Evolutionary conservation across 768 basidiomycete species (phyloP).

Genomic region (Hygrocybe punicea): DNA sequence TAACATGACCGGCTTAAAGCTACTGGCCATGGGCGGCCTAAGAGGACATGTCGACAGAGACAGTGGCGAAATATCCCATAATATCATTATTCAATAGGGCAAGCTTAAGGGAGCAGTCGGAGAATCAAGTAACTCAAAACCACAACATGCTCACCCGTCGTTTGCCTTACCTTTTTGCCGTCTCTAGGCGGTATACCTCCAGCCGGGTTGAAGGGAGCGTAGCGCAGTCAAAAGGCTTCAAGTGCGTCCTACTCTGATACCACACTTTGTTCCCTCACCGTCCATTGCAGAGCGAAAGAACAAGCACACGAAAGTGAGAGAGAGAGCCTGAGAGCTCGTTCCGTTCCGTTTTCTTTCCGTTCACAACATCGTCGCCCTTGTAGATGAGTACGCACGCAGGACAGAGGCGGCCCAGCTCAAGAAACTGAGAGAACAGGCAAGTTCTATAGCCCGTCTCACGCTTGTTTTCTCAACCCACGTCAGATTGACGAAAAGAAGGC

Average conservation of each 20-base stretch:
- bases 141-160: slow-evolving; percentile 47
- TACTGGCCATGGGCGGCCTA: too few species aligned
- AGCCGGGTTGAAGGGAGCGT: slow-evolving; percentile 52
- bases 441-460: slow-evolving; percentile 15
- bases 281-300: slow-evolving; percentile 59
- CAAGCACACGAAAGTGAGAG: slow-evolving; percentile 55
- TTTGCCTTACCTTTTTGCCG: slow-evolving; percentile 36
- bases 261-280: slow-evolving; percentile 21
- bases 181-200: slow-evolving; percentile 39
- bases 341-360: too few species aligned
- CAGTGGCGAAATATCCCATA: too few species aligned
- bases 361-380: background rate
- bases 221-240: slow-evolving; percentile 61
- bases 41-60: too few species aligned
- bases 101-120: slow-evolving; percentile 8
- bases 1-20: too few species aligned
- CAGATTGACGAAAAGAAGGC: slow-evolving; percentile 37
- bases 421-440: slow-evolving; percentile 57
- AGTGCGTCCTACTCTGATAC: slow-evolving; percentile 37
- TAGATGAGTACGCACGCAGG: slow-evolving; percentile 62
- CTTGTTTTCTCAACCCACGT: background rate
- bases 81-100: too few species aligned
- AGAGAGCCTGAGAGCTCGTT: background rate
- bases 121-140: slow-evolving; percentile 31
- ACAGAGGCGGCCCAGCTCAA: slow-evolving; percentile 56